Percentiles rank a stretch among this genome's conserved stretches.
phyloP scores from a whole-genome alignment of 306 rosid genomes.

The Malus domestica region DNA sequence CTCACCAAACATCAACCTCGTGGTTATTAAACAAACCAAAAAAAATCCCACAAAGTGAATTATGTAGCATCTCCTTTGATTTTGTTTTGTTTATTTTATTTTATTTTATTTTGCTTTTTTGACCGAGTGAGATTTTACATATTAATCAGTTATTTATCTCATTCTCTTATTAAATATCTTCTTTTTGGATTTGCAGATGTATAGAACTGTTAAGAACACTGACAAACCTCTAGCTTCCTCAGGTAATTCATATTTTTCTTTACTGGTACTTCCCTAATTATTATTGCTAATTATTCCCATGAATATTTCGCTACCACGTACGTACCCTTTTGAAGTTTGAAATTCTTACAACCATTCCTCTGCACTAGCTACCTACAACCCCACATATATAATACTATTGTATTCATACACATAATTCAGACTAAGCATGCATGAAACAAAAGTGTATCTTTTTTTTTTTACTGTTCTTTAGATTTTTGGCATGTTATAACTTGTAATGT shows the following conservation, averaged over 20 bases:
- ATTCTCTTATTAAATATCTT: not conserved
- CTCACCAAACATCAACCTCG: slow-evolving; percentile 80
- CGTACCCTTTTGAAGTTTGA: not conserved
- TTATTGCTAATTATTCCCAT: not conserved
- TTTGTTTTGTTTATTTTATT: not conserved
- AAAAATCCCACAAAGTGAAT: slow-evolving; percentile 13
- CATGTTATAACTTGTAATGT: not conserved
- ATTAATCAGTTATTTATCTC: not conserved
- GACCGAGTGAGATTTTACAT: not conserved
- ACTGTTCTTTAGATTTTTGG: not conserved
- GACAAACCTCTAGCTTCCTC: slow-evolving; percentile 84
- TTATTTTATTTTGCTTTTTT: slow-evolving; percentile 8
- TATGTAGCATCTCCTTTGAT: slow-evolving; percentile 27
- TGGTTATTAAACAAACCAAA: slow-evolving; percentile 43
- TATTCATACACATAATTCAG: not conserved
- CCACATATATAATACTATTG: not conserved
- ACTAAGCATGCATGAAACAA: not conserved
- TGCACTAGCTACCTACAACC: not conserved
- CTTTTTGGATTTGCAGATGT: slow-evolving; percentile 55
- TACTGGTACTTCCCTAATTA: not conserved
- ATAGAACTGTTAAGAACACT: slow-evolving; percentile 87
- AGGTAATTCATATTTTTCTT: slow-evolving; percentile 36
- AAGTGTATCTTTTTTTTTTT: not conserved
- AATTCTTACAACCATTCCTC: not conserved
- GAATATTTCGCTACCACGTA: not conserved